Percentiles rank a stretch among this genome's conserved stretches.
These are phyloP conservation scores for Andrographis paniculata DNA, from an alignment of 305 asterid species.

Conservation along the genomic window DNA sequence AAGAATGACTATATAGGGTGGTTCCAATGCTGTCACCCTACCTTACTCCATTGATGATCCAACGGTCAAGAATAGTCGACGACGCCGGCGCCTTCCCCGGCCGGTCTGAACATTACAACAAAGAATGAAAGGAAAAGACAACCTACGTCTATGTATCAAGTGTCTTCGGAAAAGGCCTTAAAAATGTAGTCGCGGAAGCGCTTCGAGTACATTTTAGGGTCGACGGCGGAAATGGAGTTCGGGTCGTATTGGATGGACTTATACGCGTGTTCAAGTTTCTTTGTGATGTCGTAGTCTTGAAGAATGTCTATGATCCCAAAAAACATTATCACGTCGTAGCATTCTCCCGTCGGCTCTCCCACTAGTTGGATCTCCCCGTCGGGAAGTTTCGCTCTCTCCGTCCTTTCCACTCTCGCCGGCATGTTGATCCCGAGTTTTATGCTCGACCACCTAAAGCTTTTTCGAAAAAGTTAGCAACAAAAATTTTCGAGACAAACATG, in stretches of 20 bases:
- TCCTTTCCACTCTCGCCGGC: slow-evolving; percentile 88
- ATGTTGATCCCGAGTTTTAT: slow-evolving; percentile 68
- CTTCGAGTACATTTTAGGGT: slow-evolving; percentile 72
- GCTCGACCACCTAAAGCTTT: slow-evolving; percentile 67
- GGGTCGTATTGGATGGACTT: slow-evolving; percentile 92
- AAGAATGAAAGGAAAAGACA: not conserved
- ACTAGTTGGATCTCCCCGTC: slow-evolving; percentile 54
- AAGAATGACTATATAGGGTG: too few relatives aligned
- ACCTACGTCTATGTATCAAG: slow-evolving; percentile 21
- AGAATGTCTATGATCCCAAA: slow-evolving; percentile 91
- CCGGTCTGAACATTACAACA: not conserved
- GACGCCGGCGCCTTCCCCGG: not conserved
- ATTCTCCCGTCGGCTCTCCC: slow-evolving; percentile 91
- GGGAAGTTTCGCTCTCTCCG: slow-evolving; percentile 45
- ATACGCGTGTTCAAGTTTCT: slow-evolving; percentile 92
- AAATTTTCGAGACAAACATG: not conserved
- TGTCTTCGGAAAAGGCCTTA: slow-evolving; percentile 75
- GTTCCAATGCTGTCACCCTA: too few relatives aligned
- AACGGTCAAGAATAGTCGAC: too few relatives aligned
- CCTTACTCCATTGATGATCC: too few relatives aligned
- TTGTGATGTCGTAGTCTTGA: slow-evolving; percentile 91
- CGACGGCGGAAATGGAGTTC: slow-evolving; percentile 87
- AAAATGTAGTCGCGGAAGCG: slow-evolving; percentile 82
- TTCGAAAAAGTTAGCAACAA: not conserved
- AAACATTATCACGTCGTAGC: slow-evolving; percentile 70